phyloP scores from a whole-genome alignment of 1,139 yeast genomes.

The Zygoascus hellenicus region DNA sequence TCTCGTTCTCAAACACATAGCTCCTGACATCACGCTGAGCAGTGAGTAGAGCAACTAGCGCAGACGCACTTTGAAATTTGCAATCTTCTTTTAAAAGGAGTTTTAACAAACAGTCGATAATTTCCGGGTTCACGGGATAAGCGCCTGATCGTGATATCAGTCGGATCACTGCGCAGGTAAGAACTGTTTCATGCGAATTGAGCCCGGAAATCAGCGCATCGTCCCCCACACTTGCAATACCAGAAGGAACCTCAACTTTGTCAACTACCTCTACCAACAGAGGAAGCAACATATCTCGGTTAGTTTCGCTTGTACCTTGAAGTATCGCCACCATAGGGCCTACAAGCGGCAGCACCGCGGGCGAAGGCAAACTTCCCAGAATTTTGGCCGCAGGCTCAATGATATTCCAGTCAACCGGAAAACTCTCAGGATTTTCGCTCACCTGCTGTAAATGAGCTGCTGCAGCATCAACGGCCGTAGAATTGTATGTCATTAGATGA shows the following conservation, averaged over 20 bases:
- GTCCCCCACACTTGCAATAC: constrained; percentile 17
- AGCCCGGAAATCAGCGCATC: constrained; percentile 22
- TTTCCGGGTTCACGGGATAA: constrained; percentile 12
- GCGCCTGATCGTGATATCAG: constrained; percentile 18
- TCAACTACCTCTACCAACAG: constrained; percentile 21
- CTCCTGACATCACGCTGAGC: constrained; percentile 15
- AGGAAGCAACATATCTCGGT: constrained; percentile 18
- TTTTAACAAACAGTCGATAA: background rate
- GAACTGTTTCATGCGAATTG: constrained; percentile 18
- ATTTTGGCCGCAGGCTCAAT: constrained; percentile 18
- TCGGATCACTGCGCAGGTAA: constrained; percentile 20
- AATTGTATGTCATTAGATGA: background rate
- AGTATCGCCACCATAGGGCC: constrained; percentile 20
- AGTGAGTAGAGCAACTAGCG: constrained; percentile 6
- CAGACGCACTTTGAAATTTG: constrained; percentile 12
- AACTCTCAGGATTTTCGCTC: constrained; percentile 6
- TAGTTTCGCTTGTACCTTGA: constrained; percentile 14
- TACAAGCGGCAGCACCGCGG: constrained; percentile 12
- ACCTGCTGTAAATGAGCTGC: constrained; percentile 10
- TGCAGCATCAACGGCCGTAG: constrained; percentile 2
- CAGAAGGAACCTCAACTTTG: constrained; percentile 21
- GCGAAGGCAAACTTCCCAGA: constrained; percentile 12
- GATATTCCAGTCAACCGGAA: constrained; percentile 13
- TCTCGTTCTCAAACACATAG: constrained; percentile 1
- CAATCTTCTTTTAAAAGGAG: background rate